Percentiles rank a stretch among this genome's conserved stretches.
phyloP scores from a whole-genome alignment of 2,329 filamentous ascomycete species.

The Microcyclosporella mali region DNA sequence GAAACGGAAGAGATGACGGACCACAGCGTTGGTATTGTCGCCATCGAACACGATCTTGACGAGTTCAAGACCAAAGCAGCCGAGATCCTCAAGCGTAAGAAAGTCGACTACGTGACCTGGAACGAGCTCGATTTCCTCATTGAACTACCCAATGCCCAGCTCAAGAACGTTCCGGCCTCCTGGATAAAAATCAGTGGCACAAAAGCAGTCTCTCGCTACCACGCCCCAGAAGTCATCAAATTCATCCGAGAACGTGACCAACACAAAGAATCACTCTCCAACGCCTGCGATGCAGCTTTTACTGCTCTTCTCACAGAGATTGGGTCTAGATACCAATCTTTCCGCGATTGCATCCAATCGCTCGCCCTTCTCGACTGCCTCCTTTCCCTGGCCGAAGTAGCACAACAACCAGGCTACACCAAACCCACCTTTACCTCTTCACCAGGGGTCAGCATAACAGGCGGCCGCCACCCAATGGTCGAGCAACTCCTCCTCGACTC shows the following conservation, averaged over 20 bases:
- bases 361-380: constrained; percentile 87
- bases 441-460: constrained; percentile 62
- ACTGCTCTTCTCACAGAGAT: constrained; percentile 64
- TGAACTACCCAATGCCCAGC: constrained; percentile 75
- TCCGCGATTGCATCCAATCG: constrained; percentile 81
- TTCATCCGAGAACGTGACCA: constrained; percentile 85
- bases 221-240: constrained; percentile 82
- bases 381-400: constrained; percentile 76
- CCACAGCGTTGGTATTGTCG: constrained; percentile 88
- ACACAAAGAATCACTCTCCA: constrained; percentile 85
- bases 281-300: constrained; percentile 84
- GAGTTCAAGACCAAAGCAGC: constrained; percentile 67
- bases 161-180: constrained; percentile 84
- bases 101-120: constrained; percentile 73
- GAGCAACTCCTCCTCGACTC: constrained; percentile 78
- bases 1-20: constrained; percentile 86
- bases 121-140: constrained; percentile 92
- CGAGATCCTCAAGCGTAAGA: constrained; percentile 62
- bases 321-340: constrained; percentile 75
- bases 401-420: constrained; percentile 77
- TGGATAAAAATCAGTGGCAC: constrained; percentile 95
- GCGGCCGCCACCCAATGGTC: constrained; percentile 89
- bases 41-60: constrained; percentile 81
- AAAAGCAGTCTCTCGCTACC: constrained; percentile 85
- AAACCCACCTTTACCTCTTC: constrained; percentile 65